Conservation (phyloP, 2,329 filamentous ascomycete genomes). For the Exophiala bonariae region DNA sequence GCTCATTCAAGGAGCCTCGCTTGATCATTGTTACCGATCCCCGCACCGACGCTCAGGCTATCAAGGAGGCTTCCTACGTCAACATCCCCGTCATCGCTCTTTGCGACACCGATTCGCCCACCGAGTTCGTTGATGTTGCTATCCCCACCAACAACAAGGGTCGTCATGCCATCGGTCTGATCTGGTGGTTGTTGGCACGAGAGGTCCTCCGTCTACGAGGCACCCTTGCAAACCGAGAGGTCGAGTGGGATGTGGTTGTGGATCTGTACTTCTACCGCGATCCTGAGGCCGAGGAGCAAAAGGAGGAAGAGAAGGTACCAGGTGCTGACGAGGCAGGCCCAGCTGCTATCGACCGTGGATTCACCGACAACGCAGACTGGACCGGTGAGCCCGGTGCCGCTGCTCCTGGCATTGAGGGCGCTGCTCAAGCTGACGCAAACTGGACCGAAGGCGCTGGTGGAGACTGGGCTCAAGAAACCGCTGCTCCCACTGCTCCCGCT, state of each 20-base stretch:
- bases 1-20: slow-evolving; percentile 99
- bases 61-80: slow-evolving; percentile 99
- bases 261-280: slow-evolving; percentile 99
- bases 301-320: slow-evolving; percentile 83
- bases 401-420: slow-evolving; percentile 66
- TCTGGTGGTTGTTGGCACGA: slow-evolving; percentile 99
- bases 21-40: slow-evolving; percentile 99
- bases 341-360: slow-evolving; percentile 75
- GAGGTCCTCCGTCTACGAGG: slow-evolving; percentile 99
- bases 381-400: slow-evolving; percentile 62
- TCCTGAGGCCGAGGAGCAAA: slow-evolving; percentile 98
- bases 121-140: slow-evolving; percentile 99
- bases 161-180: slow-evolving; percentile 94
- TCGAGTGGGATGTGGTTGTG: slow-evolving; percentile 98
- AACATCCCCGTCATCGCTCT: slow-evolving; percentile 99
- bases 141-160: slow-evolving; percentile 99
- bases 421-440: slow-evolving; percentile 56
- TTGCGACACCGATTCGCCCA: slow-evolving; percentile 98
- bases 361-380: slow-evolving; percentile 84
- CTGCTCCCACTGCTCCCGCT: slow-evolving; percentile 35
- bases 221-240: slow-evolving; percentile 92
- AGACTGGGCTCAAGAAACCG: slow-evolving; percentile 46
- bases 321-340: slow-evolving; percentile 81
- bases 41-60: slow-evolving; percentile 98
- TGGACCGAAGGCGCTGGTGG: slow-evolving; percentile 53